These are phyloP conservation scores for Nannizziopsis arthrosporioides DNA, from an alignment of 2,329 filamentous ascomycete species.

Conservation along the genomic window DNA sequence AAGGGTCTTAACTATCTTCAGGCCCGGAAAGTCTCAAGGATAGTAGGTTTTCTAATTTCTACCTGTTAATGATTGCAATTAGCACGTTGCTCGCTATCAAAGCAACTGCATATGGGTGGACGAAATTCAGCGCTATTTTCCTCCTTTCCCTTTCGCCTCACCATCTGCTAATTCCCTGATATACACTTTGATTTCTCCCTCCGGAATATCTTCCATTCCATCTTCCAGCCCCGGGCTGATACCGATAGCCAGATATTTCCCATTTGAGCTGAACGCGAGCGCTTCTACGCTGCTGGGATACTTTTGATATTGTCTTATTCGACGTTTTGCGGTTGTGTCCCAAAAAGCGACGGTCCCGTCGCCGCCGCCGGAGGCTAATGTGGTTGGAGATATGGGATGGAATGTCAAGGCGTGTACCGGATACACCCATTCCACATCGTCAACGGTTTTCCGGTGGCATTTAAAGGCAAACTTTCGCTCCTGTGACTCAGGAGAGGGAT, in stretches of 20 bases:
- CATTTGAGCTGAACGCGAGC: slow-evolving; percentile 64
- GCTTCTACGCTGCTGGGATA: slow-evolving; percentile 68
- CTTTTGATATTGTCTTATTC: slow-evolving; percentile 80
- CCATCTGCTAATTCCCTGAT: slow-evolving; percentile 74
- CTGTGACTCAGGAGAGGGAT: slow-evolving; percentile 75
- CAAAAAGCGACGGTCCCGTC: slow-evolving; percentile 87
- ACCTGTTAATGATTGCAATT: too few species aligned
- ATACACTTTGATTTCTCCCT: slow-evolving; percentile 62
- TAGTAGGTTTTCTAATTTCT: too few species aligned
- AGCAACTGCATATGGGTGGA: too few species aligned
- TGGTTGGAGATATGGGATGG: slow-evolving; percentile 61
- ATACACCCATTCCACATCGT: slow-evolving; percentile 69
- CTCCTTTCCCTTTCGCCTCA: slow-evolving; percentile 75
- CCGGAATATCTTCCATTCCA: slow-evolving; percentile 63
- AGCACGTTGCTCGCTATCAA: too few species aligned
- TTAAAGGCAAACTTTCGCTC: slow-evolving; percentile 97
- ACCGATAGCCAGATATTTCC: slow-evolving; percentile 65
- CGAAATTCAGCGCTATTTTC: slow-evolving; percentile 41
- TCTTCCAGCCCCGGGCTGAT: slow-evolving; percentile 82
- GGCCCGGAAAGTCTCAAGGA: too few species aligned
- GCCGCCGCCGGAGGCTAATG: slow-evolving; percentile 79
- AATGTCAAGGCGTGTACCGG: slow-evolving; percentile 85
- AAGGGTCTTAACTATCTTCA: too few species aligned
- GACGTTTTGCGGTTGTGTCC: slow-evolving; percentile 82
- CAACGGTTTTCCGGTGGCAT: slow-evolving; percentile 70